phyloP scores from a whole-genome alignment of 1,284 basidiomycete genomes.

The Lignosus rhinocerotis region DNA sequence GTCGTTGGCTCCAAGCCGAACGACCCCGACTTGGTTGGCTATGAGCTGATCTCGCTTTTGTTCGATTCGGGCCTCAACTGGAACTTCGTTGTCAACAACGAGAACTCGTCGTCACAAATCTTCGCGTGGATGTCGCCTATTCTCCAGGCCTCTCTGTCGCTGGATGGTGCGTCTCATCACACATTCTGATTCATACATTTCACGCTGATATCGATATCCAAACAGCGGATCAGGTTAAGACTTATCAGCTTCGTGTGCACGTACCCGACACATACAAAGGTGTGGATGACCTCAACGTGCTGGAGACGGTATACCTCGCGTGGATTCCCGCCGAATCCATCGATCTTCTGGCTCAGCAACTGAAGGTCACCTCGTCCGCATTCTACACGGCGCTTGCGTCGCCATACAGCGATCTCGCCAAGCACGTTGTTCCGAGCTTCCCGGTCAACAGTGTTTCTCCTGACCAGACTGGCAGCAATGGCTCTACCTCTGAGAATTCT shows the following conservation, averaged over 20 bases:
- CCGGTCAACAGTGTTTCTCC: slow-evolving; percentile 48
- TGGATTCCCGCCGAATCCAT: slow-evolving; percentile 58
- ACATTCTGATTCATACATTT: not conserved
- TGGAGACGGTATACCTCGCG: slow-evolving; percentile 61
- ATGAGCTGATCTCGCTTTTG: slow-evolving; percentile 55
- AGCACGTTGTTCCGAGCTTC: slow-evolving; percentile 60
- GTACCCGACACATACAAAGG: slow-evolving; percentile 52
- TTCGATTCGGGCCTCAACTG: slow-evolving; percentile 61
- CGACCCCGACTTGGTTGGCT: slow-evolving; percentile 36
- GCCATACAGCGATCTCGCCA: slow-evolving; percentile 52
- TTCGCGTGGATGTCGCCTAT: slow-evolving; percentile 59
- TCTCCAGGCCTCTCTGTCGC: slow-evolving; percentile 48
- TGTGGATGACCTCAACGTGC: slow-evolving; percentile 42
- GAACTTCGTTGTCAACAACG: slow-evolving; percentile 56
- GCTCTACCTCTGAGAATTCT: slow-evolving; percentile 5
- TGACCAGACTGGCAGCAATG: slow-evolving; percentile 27
- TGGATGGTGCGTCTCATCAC: slow-evolving; percentile 39
- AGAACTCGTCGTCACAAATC: slow-evolving; percentile 57
- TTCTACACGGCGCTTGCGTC: slow-evolving; percentile 54
- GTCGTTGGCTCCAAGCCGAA: slow-evolving; percentile 24
- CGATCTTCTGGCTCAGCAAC: slow-evolving; percentile 50
- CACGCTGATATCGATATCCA: not conserved
- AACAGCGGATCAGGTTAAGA: slow-evolving; percentile 45
- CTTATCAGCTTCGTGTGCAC: slow-evolving; percentile 61
- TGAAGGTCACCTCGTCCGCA: slow-evolving; percentile 52